Conservation (phyloP, 306 rosid genomes). For the Datisca glomerata region DNA sequence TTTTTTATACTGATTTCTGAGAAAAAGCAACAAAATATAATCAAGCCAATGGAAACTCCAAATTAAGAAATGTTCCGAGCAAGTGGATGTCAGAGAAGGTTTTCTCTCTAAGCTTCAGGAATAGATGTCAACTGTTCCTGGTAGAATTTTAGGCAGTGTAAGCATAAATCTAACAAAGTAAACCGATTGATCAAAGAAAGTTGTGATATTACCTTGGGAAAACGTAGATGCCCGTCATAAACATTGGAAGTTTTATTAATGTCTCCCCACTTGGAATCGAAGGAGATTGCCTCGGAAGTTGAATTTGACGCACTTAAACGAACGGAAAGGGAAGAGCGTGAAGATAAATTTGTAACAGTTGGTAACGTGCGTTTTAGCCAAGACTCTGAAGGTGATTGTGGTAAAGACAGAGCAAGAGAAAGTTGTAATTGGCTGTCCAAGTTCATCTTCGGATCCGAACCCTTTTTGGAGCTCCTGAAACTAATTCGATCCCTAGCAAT, state of each 20-base stretch:
- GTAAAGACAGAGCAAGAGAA: slow-evolving; percentile 49
- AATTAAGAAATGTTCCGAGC: too few species aligned
- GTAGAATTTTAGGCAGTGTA: slow-evolving; percentile 10
- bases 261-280: slow-evolving; percentile 38
- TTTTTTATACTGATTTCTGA: too few species aligned
- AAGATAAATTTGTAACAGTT: slow-evolving; percentile 26
- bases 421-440: slow-evolving; percentile 16
- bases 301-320: slow-evolving; percentile 12
- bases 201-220: slow-evolving; percentile 45
- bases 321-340: slow-evolving; percentile 27
- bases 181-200: slow-evolving; percentile 13
- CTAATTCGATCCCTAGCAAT: slow-evolving; percentile 23
- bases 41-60: too few species aligned
- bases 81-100: slow-evolving; percentile 13
- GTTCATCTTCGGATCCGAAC: too few species aligned
- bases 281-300: slow-evolving; percentile 10
- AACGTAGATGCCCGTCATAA: slow-evolving; percentile 28
- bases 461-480: slow-evolving; percentile 7
- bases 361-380: slow-evolving; percentile 83
- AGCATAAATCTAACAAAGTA: slow-evolving; percentile 2
- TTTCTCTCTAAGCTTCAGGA: slow-evolving; percentile 51
- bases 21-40: too few species aligned
- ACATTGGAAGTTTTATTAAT: slow-evolving; percentile 37
- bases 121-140: slow-evolving; percentile 51
- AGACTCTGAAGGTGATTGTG: slow-evolving; percentile 89